phyloP scores from a whole-genome alignment of 306 rosid species.

The Corylus americana region DNA sequence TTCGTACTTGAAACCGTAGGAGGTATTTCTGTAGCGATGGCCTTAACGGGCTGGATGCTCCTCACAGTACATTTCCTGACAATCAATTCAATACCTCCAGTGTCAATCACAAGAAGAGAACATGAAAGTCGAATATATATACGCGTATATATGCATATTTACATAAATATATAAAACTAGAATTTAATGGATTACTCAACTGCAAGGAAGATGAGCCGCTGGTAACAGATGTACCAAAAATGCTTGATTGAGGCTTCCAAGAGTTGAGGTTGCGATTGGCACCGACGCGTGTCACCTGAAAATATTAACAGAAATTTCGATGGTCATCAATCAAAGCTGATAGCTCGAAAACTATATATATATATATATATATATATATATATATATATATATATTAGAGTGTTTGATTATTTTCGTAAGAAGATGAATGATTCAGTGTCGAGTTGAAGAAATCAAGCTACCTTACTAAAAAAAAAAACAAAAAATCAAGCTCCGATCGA shows the following conservation, averaged over 20 bases:
- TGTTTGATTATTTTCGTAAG: not conserved
- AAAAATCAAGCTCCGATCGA: too few species aligned
- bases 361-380: not conserved
- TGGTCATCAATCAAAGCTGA: not conserved
- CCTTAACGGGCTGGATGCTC: slow-evolving; percentile 64
- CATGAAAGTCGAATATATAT: not conserved
- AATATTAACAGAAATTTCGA: not conserved
- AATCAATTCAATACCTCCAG: not conserved
- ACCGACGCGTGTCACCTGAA: slow-evolving; percentile 53
- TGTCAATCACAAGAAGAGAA: slow-evolving; percentile 15
- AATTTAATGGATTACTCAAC: slow-evolving; percentile 47
- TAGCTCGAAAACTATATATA: not conserved
- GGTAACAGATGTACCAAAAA: slow-evolving; percentile 58
- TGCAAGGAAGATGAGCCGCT: slow-evolving; percentile 55
- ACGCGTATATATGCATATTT: not conserved
- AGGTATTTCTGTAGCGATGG: slow-evolving; percentile 92
- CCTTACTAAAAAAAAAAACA: too few species aligned
- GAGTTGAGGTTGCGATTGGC: slow-evolving; percentile 44
- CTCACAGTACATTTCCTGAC: slow-evolving; percentile 48
- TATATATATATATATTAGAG: not conserved
- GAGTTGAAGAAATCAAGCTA: too few species aligned
- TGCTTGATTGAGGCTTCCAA: slow-evolving; percentile 38
- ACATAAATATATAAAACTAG: not conserved
- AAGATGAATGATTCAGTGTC: not conserved
- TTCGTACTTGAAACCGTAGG: slow-evolving; percentile 69